Conservation (phyloP, 1,139 yeast genomes). For the Magnusiomyces paraingens region DNA sequence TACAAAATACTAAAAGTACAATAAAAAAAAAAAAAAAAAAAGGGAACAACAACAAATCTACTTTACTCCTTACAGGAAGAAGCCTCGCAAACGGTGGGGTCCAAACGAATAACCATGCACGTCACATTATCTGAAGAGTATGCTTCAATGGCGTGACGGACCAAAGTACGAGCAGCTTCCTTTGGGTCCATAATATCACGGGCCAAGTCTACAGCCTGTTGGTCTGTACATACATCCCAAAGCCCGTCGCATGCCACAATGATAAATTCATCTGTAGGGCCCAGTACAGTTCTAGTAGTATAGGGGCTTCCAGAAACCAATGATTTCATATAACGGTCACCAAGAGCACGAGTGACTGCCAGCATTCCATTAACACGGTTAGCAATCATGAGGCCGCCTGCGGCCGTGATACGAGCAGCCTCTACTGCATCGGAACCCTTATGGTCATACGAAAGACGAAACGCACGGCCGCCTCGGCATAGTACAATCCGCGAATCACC, state of each 20-base stretch:
- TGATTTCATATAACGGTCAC: constrained; percentile 90
- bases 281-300: constrained; percentile 79
- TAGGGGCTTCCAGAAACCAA: constrained; percentile 87
- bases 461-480: constrained; percentile 64
- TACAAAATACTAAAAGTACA: too few species aligned
- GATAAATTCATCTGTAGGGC: constrained; percentile 59
- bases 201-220: constrained; percentile 69
- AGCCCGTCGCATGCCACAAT: constrained; percentile 92
- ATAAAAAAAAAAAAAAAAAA: too few species aligned
- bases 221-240: constrained; percentile 88
- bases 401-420: constrained; percentile 61
- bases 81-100: constrained; percentile 36
- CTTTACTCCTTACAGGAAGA: too few species aligned
- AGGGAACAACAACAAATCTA: too few species aligned
- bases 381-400: constrained; percentile 85
- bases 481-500: constrained; percentile 88
- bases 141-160: constrained; percentile 69
- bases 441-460: constrained; percentile 85
- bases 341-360: constrained; percentile 90
- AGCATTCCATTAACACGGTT: constrained; percentile 92
- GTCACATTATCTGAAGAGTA: constrained; percentile 90
- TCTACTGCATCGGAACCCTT: constrained; percentile 83
- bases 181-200: constrained; percentile 51
- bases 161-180: constrained; percentile 60
- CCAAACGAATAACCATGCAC: constrained; percentile 74